phyloP scores from a whole-genome alignment of 352 stramenopile species.

The Phytophthora tubulina region DNA sequence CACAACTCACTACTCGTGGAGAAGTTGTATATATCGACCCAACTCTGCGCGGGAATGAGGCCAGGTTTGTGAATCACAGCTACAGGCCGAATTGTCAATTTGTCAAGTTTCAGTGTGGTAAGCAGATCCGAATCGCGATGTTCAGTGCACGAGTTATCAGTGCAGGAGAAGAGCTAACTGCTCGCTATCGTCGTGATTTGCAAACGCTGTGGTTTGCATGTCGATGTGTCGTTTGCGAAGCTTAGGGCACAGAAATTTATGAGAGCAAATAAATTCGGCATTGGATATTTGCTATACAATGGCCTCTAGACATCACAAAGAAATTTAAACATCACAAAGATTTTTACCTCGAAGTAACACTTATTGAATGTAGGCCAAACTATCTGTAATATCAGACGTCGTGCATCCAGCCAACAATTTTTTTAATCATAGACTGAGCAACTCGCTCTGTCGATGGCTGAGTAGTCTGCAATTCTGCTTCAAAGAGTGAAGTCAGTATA shows the following conservation, averaged over 20 bases:
- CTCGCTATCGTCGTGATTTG: background rate
- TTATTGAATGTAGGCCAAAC: too few species aligned
- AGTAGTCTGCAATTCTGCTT: too few species aligned
- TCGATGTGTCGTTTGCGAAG: background rate
- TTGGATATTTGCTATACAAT: too few species aligned
- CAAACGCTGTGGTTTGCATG: background rate
- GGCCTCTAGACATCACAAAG: too few species aligned
- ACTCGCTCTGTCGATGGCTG: too few species aligned
- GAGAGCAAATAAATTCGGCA: background rate
- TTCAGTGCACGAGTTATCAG: background rate
- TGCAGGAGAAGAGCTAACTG: background rate
- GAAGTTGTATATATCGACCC: background rate
- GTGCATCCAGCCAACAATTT: too few species aligned
- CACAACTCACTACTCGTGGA: background rate
- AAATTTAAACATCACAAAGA: too few species aligned
- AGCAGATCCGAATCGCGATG: background rate
- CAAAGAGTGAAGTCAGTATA: too few species aligned
- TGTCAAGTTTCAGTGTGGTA: background rate
- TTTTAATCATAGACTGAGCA: too few species aligned
- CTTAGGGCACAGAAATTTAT: background rate
- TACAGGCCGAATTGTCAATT: background rate
- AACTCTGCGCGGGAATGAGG: background rate
- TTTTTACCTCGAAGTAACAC: too few species aligned
- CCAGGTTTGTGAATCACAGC: background rate
- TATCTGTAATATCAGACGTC: too few species aligned